Evolutionary conservation across 768 basidiomycete genomes (phyloP), one percentile per base, ranked within the genome.

Genomic region (Lentinula raphanica): DNA sequence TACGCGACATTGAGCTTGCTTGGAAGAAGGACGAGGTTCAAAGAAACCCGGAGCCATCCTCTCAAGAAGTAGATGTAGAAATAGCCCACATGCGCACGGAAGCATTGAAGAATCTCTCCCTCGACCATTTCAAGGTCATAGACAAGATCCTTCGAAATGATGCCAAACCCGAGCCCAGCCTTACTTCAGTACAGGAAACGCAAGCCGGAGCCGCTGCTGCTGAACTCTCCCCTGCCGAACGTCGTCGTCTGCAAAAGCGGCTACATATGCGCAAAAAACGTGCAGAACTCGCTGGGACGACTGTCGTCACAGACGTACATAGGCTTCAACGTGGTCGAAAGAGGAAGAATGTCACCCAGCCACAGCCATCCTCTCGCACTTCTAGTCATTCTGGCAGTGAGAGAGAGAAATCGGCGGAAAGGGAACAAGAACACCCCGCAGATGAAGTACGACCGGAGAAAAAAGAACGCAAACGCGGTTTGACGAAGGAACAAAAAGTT

Each of bases 191-290:
- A n/a, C 19, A 28, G 17, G n/a, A 27, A 3, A 11, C n/a, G 40
- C 40, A 32, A 17, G 8, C 39, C 12, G 27, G 56, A 58, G 31
- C 53, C 2, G 54, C 38, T 25, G 39, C 56, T 59, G 4, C n/a
- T 61, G 28, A 66, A 67, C 71, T 79, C 21, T 80, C 76, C 19
- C 83, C 84, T 1, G 64, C 62, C 1, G 74, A 79, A 8, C 83
- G 83, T 6, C 79, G 84, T 32, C 82, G 79, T n/a, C 61, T 81
- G 23, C 71, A 72, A 58, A 89, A 89, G 58, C 76, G 87, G 38
- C 71, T 90, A 5, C 81, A 87, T 62, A 90, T 90, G 89, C 83
- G 88, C 5, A 79, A 81, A 28, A 85, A 82, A 66, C 79, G 88
- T 42, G 88, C 89, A 3, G 69, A 74, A 28, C 68, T 74, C 31